Percentiles rank a stretch among this genome's conserved stretches.
phyloP scores from a whole-genome alignment of 805 yeast species.

The Yarrowia sp. region DNA sequence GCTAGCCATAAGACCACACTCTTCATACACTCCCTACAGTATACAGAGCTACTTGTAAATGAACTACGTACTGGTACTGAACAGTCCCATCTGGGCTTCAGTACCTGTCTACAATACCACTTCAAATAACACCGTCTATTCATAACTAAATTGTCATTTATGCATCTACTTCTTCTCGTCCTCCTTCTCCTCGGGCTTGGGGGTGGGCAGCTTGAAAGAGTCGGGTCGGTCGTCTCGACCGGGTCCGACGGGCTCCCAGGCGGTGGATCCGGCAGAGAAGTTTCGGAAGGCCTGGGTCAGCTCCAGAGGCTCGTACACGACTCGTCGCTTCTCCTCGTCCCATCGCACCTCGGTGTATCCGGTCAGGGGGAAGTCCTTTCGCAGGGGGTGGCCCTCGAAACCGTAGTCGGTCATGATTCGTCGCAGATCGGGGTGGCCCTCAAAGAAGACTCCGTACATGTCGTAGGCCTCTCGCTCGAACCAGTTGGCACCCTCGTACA shows the following conservation, averaged over 20 bases:
- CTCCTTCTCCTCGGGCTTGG: constrained; percentile 66
- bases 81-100: too few relatives aligned
- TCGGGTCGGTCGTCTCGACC: constrained; percentile 83
- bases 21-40: too few relatives aligned
- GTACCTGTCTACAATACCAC: too few relatives aligned
- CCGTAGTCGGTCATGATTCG: constrained; percentile 91
- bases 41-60: too few relatives aligned
- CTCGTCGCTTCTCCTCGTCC: constrained; percentile 87
- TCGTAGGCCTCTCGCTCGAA: constrained; percentile 87
- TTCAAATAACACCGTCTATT: too few relatives aligned
- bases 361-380: constrained; percentile 90
- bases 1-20: too few relatives aligned
- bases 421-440: constrained; percentile 85
- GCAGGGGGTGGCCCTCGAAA: constrained; percentile 85
- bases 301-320: constrained; percentile 86
- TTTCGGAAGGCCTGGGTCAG: constrained; percentile 90
- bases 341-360: constrained; percentile 89
- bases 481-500: constrained; percentile 85
- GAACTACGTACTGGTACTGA: too few relatives aligned
- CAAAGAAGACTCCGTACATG: constrained; percentile 82
- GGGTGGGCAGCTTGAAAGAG: constrained; percentile 75
- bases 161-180: constrained; percentile 41
- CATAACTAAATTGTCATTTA: constrained; percentile 20
- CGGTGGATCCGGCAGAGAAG: constrained; percentile 82
- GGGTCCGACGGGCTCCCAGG: constrained; percentile 89